These are phyloP conservation scores for Blastobotrys parvus DNA, from an alignment of 805 yeast genomes.

Conservation along the genomic window DNA sequence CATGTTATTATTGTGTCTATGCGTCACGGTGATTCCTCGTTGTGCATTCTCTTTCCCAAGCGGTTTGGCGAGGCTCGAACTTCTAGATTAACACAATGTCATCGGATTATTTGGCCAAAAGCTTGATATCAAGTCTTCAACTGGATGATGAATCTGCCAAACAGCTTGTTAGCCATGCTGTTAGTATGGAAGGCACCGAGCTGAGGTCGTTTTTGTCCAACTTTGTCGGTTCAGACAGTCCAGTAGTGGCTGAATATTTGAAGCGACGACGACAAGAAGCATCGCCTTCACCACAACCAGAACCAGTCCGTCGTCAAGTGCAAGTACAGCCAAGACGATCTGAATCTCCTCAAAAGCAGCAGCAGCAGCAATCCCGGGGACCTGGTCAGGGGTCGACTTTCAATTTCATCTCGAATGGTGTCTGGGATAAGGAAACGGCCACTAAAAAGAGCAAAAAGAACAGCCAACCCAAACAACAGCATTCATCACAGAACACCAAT, in stretches of 20 bases:
- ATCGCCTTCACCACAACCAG: background rate
- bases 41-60: too few species aligned
- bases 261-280: background rate
- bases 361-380: background rate
- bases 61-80: too few species aligned
- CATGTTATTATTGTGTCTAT: background rate
- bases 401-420: slow-evolving; percentile 2
- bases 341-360: background rate
- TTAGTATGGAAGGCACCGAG: background rate
- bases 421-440: slow-evolving; percentile 1
- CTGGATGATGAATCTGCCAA: slow-evolving; percentile 2
- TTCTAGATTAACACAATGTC: too few species aligned
- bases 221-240: slow-evolving; percentile 1
- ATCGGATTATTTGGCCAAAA: background rate
- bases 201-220: slow-evolving; percentile 1
- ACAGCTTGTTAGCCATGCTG: slow-evolving; percentile 3
- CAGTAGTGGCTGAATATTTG: slow-evolving; percentile 1
- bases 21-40: too few species aligned
- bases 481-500: slow-evolving; percentile 30
- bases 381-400: background rate
- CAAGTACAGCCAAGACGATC: background rate
- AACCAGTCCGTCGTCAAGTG: background rate
- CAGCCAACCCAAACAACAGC: slow-evolving; percentile 12
- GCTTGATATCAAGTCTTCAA: background rate
- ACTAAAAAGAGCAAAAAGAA: background rate